phyloP scores from a whole-genome alignment of 768 basidiomycete genomes.

The Rhizopogon vulgaris region DNA sequence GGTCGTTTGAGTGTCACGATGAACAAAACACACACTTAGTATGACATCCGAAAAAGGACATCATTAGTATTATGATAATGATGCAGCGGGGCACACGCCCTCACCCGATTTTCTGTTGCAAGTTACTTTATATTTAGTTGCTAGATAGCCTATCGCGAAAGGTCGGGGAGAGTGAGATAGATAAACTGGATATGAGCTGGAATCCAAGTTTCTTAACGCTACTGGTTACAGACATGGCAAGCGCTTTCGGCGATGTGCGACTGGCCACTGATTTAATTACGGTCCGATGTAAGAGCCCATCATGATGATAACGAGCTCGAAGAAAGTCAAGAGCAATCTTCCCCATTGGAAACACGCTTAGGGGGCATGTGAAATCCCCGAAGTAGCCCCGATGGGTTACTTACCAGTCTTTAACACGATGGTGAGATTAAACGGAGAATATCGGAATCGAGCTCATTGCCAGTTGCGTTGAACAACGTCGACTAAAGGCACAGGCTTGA shows the following conservation, averaged over 20 bases:
- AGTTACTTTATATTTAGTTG: not conserved
- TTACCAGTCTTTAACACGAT: too few relatives aligned
- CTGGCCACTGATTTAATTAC: not conserved
- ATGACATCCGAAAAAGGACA: not conserved
- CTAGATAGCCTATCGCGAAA: too few relatives aligned
- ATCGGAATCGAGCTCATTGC: too few relatives aligned
- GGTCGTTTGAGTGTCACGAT: not conserved
- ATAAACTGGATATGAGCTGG: not conserved
- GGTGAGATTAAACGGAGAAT: too few relatives aligned
- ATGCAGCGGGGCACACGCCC: too few relatives aligned
- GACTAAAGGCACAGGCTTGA: too few relatives aligned
- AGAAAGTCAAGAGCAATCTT: too few relatives aligned
- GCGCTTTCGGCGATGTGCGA: not conserved
- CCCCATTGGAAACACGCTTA: too few relatives aligned
- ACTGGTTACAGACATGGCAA: not conserved
- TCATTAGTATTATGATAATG: not conserved
- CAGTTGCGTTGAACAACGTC: too few relatives aligned
- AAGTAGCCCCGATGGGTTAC: too few relatives aligned
- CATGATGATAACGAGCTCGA: not conserved
- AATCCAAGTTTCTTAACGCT: not conserved
- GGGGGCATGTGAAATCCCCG: too few relatives aligned
- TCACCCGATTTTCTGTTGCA: not conserved
- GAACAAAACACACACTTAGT: not conserved
- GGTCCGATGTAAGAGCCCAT: not conserved
- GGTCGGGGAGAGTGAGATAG: not conserved